phyloP scores from a whole-genome alignment of 176 grass and related monocot genomes.

The Zea mays region Zm-B73-REFERENCE-NAM-5.0 NC_050096.1:302426501-302427000 shows the following conservation, averaged over 20 bases:
- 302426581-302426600: background rate
- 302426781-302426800: background rate
- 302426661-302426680: no score
- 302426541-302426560: slow-evolving; percentile 13
- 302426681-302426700: no score
- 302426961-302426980: slow-evolving; percentile 87
- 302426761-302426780: background rate
- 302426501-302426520: slow-evolving; percentile 65
- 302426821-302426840: background rate
- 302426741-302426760: no score
- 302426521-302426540: slow-evolving; percentile 82
- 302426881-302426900: background rate
- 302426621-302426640: background rate
- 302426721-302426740: no score
- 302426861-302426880: background rate
- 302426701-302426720: no score
- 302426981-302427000: slow-evolving; percentile 76
- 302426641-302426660: no score
- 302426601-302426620: background rate
- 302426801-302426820: background rate
- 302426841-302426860: background rate
- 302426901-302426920: background rate
- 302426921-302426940: slow-evolving; percentile 44
- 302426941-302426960: slow-evolving; percentile 89
- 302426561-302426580: background rate